Conservation (phyloP, 2,329 filamentous ascomycete genomes). For the Rhynchosporium agropyri region DNA sequence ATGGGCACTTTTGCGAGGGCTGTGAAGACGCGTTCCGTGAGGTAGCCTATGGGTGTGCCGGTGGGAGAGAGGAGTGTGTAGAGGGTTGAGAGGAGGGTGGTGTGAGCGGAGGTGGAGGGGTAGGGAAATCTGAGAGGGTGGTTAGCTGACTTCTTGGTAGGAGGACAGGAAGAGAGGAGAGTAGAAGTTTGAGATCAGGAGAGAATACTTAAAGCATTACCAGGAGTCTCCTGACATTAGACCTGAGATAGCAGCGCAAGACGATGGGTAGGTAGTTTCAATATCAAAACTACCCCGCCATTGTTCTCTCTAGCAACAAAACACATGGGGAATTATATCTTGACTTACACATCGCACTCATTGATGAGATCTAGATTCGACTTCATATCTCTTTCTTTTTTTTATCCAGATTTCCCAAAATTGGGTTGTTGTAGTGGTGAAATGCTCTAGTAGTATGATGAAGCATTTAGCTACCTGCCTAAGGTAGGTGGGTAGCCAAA, state of each 20-base stretch:
- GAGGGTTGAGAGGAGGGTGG: constrained; percentile 59
- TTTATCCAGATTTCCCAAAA: background rate
- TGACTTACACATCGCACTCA: constrained; percentile 57
- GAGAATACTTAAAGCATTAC: background rate
- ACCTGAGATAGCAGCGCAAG: background rate
- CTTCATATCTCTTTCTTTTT: constrained; percentile 29
- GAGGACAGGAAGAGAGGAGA: too few species aligned
- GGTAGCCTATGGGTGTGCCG: constrained; percentile 66
- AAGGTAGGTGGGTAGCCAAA: background rate
- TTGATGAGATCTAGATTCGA: constrained; percentile 55
- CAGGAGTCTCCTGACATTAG: background rate
- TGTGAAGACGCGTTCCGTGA: constrained; percentile 54
- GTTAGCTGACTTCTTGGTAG: constrained; percentile 18
- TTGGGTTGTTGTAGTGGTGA: background rate
- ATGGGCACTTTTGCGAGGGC: constrained; percentile 53
- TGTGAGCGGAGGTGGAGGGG: constrained; percentile 55
- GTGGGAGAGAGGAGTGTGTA: constrained; percentile 67
- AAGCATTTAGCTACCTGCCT: background rate
- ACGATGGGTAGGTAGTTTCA: background rate
- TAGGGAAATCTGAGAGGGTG: constrained; percentile 71
- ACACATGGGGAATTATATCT: background rate
- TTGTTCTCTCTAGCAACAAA: constrained; percentile 4
- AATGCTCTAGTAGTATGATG: constrained; percentile 9
- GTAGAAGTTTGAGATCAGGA: too few species aligned
- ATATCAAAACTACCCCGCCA: constrained; percentile 20